Percentiles rank a stretch among this genome's conserved stretches.
Evolutionary conservation across 2,329 filamentous ascomycete genomes (phyloP).

Genomic region (Diaporthe amygdali): DNA sequence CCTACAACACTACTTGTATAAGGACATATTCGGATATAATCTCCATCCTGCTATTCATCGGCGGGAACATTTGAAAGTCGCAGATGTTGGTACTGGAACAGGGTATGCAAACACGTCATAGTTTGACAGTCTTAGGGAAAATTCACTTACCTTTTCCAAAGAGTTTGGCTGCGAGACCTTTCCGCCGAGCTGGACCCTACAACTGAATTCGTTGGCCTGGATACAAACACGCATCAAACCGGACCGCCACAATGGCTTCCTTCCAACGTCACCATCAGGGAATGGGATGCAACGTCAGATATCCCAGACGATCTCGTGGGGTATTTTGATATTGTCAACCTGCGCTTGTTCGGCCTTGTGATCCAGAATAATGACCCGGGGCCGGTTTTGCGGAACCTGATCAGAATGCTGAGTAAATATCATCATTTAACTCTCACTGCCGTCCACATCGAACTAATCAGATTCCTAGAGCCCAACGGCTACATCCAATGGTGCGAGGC

Average conservation of each 20-base stretch:
- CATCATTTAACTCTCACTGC: background rate
- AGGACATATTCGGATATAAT: constrained; percentile 27
- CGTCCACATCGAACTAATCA: too few species aligned
- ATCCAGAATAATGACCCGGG: background rate
- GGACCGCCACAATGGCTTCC: constrained; percentile 26
- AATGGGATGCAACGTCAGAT: constrained; percentile 23
- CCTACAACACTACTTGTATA: background rate
- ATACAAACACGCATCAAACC: constrained; percentile 29
- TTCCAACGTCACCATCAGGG: constrained; percentile 26
- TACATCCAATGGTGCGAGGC: background rate
- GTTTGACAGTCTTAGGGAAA: background rate
- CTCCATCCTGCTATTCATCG: constrained; percentile 30
- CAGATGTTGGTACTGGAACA: constrained; percentile 34
- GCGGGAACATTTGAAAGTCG: constrained; percentile 24
- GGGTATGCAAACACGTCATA: constrained; percentile 23
- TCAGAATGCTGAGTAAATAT: background rate
- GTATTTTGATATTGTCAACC: constrained; percentile 29
- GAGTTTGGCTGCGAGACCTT: background rate
- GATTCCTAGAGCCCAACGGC: background rate
- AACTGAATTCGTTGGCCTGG: constrained; percentile 28
- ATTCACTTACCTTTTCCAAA: background rate
- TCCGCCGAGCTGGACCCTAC: constrained; percentile 14
- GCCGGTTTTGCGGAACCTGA: background rate
- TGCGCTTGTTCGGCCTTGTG: constrained; percentile 28
- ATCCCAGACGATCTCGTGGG: constrained; percentile 26